Conservation (phyloP, 2,329 filamentous ascomycete species). For the Paraphoma sp. region DNA sequence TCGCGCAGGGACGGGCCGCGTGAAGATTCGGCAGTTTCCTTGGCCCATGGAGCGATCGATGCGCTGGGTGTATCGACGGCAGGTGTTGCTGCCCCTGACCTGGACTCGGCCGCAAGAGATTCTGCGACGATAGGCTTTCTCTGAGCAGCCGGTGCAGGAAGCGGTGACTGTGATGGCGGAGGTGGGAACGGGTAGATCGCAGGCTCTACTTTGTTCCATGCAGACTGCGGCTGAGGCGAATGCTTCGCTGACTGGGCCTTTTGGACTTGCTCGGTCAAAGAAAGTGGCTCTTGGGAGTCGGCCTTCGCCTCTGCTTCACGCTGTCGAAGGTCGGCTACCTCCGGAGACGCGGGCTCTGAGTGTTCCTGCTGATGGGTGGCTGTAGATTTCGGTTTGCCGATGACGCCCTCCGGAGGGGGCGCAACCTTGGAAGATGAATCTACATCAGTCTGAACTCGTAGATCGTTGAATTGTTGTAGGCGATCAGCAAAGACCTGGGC, state of each 20-base stretch:
- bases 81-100: constrained; percentile 81
- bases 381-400: constrained; percentile 36
- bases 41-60: constrained; percentile 93
- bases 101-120: constrained; percentile 66
- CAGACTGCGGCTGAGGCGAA: constrained; percentile 60
- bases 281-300: constrained; percentile 62
- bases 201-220: constrained; percentile 68
- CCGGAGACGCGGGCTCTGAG: constrained; percentile 24
- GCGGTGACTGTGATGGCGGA: constrained; percentile 76
- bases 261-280: constrained; percentile 83
- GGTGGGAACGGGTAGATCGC: constrained; percentile 82
- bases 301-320: constrained; percentile 16
- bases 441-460: constrained; percentile 75
- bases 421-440: constrained; percentile 42
- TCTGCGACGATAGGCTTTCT: constrained; percentile 87
- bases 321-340: constrained; percentile 21
- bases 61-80: constrained; percentile 68
- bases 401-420: constrained; percentile 45
- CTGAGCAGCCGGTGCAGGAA: constrained; percentile 89
- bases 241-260: constrained; percentile 71
- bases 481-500: constrained; percentile 66
- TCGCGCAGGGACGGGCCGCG: constrained; percentile 94
- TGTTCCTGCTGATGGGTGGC: constrained; percentile 30
- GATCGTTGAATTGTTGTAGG: constrained; percentile 81
- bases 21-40: constrained; percentile 73